Percentiles rank a stretch among this genome's conserved stretches.
Conservation (phyloP, 129 eudicot species). For the Helianthus annuus region HanXRQr2.0-SUNRISE NC_035443.2:12261777-12262276, state of each 20-base stretch:
- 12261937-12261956: constrained; percentile 40
- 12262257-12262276: constrained; percentile 60
- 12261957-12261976: constrained; percentile 63
- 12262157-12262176: constrained; percentile 60
- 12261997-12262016: constrained; percentile 66
- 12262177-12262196: constrained; percentile 59
- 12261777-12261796: too few species aligned
- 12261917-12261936: constrained; percentile 1
- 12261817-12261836: too few species aligned
- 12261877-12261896: background rate
- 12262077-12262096: constrained; percentile 75
- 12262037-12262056: constrained; percentile 51
- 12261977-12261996: constrained; percentile 81
- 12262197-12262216: constrained; percentile 39
- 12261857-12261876: background rate
- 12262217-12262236: constrained; percentile 40
- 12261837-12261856: too few species aligned
- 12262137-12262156: constrained; percentile 40
- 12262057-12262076: constrained; percentile 53
- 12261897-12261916: background rate
- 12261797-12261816: too few species aligned
- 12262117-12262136: constrained; percentile 33
- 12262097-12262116: constrained; percentile 61
- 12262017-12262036: constrained; percentile 64
- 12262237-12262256: constrained; percentile 77